Percentiles rank a stretch among this genome's conserved stretches.
phyloP scores from a whole-genome alignment of 2,329 filamentous ascomycete genomes.

The Pestalotiopsis sp. region DNA sequence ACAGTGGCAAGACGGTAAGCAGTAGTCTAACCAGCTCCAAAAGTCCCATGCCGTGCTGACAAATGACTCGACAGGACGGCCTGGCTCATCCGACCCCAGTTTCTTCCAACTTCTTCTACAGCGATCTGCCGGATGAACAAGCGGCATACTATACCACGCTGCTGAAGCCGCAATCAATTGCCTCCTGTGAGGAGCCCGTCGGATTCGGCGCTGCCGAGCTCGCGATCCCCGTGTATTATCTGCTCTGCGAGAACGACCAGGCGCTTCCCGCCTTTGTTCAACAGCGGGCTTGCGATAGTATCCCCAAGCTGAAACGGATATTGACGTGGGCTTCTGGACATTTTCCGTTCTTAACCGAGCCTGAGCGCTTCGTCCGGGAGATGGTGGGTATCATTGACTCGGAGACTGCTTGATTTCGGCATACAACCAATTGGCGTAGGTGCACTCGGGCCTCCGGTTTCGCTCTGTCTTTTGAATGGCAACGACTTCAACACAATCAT shows the following conservation, averaged over 20 bases:
- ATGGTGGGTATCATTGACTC: not conserved
- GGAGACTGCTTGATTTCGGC: not conserved
- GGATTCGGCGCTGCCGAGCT: not conserved
- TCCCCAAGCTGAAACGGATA: not conserved
- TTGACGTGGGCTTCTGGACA: not conserved
- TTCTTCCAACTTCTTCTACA: not conserved
- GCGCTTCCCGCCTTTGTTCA: not conserved
- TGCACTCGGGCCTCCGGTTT: too few species aligned
- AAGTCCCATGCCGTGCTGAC: not conserved
- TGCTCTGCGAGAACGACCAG: not conserved
- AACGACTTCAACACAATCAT: too few species aligned
- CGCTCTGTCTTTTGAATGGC: too few species aligned
- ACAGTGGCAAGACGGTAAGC: not conserved
- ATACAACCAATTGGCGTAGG: too few species aligned
- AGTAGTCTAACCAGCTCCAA: not conserved
- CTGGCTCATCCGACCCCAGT: not conserved
- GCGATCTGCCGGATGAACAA: not conserved
- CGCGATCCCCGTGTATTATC: not conserved
- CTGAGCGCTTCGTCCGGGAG: not conserved
- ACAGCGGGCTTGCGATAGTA: not conserved
- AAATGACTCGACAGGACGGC: not conserved
- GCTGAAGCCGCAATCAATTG: not conserved
- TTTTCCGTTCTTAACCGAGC: not conserved
- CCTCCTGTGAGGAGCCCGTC: not conserved
- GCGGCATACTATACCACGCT: not conserved